phyloP scores from a whole-genome alignment of 2,329 filamentous ascomycete species.

The Thelonectria blattea region DNA sequence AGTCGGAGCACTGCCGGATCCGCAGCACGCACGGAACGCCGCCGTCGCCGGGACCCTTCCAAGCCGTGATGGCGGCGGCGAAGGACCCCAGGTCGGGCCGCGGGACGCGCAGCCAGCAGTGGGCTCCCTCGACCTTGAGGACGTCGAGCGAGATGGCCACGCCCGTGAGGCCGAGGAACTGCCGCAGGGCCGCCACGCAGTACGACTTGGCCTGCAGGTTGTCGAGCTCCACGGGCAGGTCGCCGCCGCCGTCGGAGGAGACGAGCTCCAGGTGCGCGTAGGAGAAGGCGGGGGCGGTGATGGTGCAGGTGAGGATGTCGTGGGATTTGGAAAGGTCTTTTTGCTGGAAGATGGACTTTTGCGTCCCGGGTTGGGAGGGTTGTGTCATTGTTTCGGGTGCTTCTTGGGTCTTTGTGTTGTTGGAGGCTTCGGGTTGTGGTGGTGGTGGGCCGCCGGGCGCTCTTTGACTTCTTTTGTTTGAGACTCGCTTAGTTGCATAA shows the following conservation, averaged over 20 bases:
- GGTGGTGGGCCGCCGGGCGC: neutral
- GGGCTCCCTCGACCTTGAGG: conserved; percentile 61
- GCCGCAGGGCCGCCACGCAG: conserved; percentile 66
- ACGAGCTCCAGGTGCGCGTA: conserved; percentile 63
- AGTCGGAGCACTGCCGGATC: conserved; percentile 65
- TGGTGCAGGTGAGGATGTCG: conserved; percentile 58
- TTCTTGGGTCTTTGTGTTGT: neutral
- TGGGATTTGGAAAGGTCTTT: conserved; percentile 48
- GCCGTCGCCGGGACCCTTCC: conserved; percentile 56
- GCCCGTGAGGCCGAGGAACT: conserved; percentile 75
- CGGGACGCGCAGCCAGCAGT: conserved; percentile 71
- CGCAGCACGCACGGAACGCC: conserved; percentile 58
- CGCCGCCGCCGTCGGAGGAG: conserved; percentile 40
- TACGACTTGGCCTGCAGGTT: conserved; percentile 67
- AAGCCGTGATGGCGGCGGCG: conserved; percentile 70
- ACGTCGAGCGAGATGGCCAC: conserved; percentile 73
- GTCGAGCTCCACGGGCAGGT: conserved; percentile 54
- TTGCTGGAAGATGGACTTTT: conserved; percentile 40
- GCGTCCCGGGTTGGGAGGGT: conserved; percentile 21
- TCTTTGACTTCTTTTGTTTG: conserved; percentile 10
- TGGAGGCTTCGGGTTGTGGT: neutral
- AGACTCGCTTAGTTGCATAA: conserved; percentile 29
- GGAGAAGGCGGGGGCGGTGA: conserved; percentile 59
- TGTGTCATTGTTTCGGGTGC: conserved; percentile 33
- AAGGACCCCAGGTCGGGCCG: conserved; percentile 65